Base-by-base conservation (phyloP, 805 yeast genomes). In the Candida suzukii region DNA sequence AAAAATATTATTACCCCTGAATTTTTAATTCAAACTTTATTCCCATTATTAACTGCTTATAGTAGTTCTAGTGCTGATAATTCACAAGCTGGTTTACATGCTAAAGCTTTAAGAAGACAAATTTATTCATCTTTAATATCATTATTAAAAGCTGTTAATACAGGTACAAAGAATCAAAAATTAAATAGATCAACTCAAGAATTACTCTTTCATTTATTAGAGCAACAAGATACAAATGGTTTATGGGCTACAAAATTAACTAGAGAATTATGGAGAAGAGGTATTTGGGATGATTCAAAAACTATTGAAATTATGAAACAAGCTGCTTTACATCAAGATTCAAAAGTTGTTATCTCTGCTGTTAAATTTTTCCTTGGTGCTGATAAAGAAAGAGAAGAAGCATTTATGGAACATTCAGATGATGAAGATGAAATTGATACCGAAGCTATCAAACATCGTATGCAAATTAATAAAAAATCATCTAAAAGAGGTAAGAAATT, bases 281-380 rank as follows among this genome's bases (percentile, higher is more conserved):
- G 95, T 56, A 85, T 93, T 44, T 93, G 99, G 99, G 97, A 88
- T 61, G 99, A 93, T 60, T 76, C 95, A 0, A 73, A 97, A 54
- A 83, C 98, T 0, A 95, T 93, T n/a, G 99, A 93, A 63, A 79
- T 93, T 55, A 90, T 93, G 98, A 83, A 95, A 2, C 93, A 88
- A 53, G 97, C 98, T 1, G 88, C 97, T 2, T 64, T 87, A 46
- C 96, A 88, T 56, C 81, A 83, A 14, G 95, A 93, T 53, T 68
- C 72, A 14, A 93, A 93, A 64, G 93, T 93, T 37, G 83, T 95
- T 7, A 68, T 83, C 41, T 84, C 97, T 3, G 99, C 96, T 46
- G 93, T 87, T 25, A 71, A 78, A 54, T 93, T 93, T 63, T 93
- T 93, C 65, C 65, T 93, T 37, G 96, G 96, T 48, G 96, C 96